phyloP scores from a whole-genome alignment of 176 grass and related monocot genomes.

The Carex parvula region DNA sequence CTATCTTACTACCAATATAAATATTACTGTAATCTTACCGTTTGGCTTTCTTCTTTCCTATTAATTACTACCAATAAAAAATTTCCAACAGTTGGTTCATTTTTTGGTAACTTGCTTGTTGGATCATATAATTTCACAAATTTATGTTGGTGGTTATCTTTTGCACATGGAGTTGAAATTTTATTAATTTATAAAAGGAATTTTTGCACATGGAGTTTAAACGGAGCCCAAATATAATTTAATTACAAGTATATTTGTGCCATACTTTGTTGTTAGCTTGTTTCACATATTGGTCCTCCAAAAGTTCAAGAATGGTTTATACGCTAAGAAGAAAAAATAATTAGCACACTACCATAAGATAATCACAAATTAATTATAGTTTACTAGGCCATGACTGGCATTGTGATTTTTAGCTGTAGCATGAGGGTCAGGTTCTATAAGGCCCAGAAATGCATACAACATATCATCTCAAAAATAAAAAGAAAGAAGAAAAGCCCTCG shows the following conservation, averaged over 20 bases:
- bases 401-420: background rate
- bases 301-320: background rate
- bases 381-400: background rate
- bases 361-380: background rate
- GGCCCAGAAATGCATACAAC: background rate
- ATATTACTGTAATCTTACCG: no score
- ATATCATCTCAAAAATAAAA: background rate
- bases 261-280: background rate
- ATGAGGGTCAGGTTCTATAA: background rate
- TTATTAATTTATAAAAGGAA: background rate
- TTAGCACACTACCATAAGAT: background rate
- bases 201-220: background rate
- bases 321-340: background rate
- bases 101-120: background rate
- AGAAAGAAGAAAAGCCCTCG: background rate
- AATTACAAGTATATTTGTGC: background rate
- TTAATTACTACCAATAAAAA: no score
- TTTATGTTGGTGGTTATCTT: background rate
- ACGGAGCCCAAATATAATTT: background rate
- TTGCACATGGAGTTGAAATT: background rate
- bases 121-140: background rate
- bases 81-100: background rate
- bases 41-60: no score
- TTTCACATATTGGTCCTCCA: background rate
- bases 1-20: no score